phyloP scores from a whole-genome alignment of 106 monocot genomes.

The Hemerocallis citrina region DNA sequence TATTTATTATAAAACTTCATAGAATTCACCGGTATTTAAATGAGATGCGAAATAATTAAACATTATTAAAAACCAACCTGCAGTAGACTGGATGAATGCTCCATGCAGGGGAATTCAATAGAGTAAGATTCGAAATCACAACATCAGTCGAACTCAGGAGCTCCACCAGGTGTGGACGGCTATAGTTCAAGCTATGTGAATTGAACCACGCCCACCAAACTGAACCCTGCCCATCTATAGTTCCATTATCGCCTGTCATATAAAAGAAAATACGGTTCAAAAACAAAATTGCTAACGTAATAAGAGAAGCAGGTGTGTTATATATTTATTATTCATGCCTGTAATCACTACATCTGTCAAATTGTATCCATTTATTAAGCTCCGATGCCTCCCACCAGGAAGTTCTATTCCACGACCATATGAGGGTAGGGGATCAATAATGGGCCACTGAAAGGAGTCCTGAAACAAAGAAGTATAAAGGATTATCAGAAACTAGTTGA shows the following conservation, averaged over 20 bases:
- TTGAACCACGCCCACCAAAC: constrained; percentile 43
- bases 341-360: constrained; percentile 84
- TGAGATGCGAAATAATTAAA: too few relatives aligned
- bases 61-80: constrained; percentile 17
- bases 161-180: constrained; percentile 44
- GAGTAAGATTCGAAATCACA: constrained; percentile 50
- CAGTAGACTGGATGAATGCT: constrained; percentile 48
- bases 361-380: constrained; percentile 73
- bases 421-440: constrained; percentile 62
- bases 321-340: constrained; percentile 38
- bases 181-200: constrained; percentile 29
- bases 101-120: constrained; percentile 46
- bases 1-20: too few relatives aligned
- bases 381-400: constrained; percentile 51
- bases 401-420: constrained; percentile 65
- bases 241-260: constrained; percentile 66
- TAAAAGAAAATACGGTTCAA: not conserved
- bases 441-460: constrained; percentile 69
- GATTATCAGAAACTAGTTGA: not conserved
- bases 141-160: constrained; percentile 31
- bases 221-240: constrained; percentile 49
- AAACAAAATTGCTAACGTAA: not conserved
- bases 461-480: constrained; percentile 13
- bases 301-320: too few relatives aligned
- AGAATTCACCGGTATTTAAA: not conserved